Evolutionary conservation across 2,329 filamentous ascomycete genomes (phyloP), one percentile per base, ranked within the genome.

Genomic region (Scedosporium minutisporum): DNA sequence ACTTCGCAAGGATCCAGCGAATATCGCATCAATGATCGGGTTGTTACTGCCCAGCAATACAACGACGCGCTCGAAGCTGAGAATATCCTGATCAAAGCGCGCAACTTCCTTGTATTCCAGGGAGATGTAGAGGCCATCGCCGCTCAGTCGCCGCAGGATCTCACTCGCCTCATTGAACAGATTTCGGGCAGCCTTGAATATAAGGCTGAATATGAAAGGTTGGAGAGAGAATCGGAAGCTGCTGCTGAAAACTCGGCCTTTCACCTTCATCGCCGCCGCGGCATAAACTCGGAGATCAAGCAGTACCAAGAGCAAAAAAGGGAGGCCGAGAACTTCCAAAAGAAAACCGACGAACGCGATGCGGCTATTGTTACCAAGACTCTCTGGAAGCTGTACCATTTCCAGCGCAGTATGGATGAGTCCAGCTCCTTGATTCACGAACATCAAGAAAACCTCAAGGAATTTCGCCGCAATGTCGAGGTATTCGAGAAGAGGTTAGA

Each of bases 31-130:
- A 97, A 99, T 77, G 92, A 96, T 68, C 88, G 89, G 60, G 80
- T 89, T 44, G 95, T 99, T 58, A 91, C 87, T 2, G 92, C 93
- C 2, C 90, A 91, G 70, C 88, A 95, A 72, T 99, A 99, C 80
- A 97, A 97, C 72, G 89, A 93, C 64, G 87, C 91, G 2, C 82
- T 99, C 14, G 95, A 99, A 74, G 81, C 86, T 21, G 93, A 99
- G 74, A 97, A 97, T 70, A 99, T 99, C 67, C 79, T 99, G 65
- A 97, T 99, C 80, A 97, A 96, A 75, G 95, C 95, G 41, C 86
- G 95, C 67, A 99, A 99, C 72, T 99, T 99, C 73, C 83, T 99
- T 4, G 95, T 99, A 42, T 99, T 99, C 73, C 95, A 99, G 75
- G 96, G 95, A 67, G 95, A 99, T 72, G 93, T 99, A 18, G 95